Conservation (phyloP, 106 monocot genomes). For the Dactylorhiza incarnata region DNA sequence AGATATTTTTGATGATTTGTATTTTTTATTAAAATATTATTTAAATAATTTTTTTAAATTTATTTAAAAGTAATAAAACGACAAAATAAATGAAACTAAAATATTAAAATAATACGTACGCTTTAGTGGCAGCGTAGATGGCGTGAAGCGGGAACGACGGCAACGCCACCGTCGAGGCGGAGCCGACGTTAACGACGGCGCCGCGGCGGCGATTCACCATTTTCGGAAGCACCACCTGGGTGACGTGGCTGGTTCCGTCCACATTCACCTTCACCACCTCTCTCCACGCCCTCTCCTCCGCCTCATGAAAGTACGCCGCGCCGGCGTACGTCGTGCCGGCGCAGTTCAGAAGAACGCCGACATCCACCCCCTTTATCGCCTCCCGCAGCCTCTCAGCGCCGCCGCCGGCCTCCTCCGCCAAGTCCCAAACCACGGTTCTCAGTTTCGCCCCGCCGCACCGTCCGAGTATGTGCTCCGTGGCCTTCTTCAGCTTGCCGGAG, state of each 20-base stretch:
- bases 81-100: too few relatives aligned
- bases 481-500: conserved; percentile 36
- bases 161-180: conserved; percentile 52
- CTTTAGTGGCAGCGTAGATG: conserved; percentile 81
- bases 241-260: conserved; percentile 46
- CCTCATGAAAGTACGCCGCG: conserved; percentile 69
- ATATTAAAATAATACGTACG: conserved; percentile 31
- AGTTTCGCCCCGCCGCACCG: conserved; percentile 11
- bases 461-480: conserved; percentile 18
- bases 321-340: conserved; percentile 57
- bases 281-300: conserved; percentile 41
- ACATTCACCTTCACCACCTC: conserved; percentile 68
- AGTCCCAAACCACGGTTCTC: conserved; percentile 40
- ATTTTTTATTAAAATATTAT: too few relatives aligned
- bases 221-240: conserved; percentile 41
- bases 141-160: conserved; percentile 68
- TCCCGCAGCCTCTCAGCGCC: conserved; percentile 16
- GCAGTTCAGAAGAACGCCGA: conserved; percentile 70
- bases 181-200: conserved; percentile 71
- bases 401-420: conserved; percentile 27
- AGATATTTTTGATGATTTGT: too few relatives aligned
- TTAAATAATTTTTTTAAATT: too few relatives aligned
- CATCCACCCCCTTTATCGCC: conserved; percentile 46
- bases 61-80: too few relatives aligned
- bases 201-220: conserved; percentile 55